phyloP scores from a whole-genome alignment of 2,329 filamentous ascomycete species.

The Trichoderma sp. region DNA sequence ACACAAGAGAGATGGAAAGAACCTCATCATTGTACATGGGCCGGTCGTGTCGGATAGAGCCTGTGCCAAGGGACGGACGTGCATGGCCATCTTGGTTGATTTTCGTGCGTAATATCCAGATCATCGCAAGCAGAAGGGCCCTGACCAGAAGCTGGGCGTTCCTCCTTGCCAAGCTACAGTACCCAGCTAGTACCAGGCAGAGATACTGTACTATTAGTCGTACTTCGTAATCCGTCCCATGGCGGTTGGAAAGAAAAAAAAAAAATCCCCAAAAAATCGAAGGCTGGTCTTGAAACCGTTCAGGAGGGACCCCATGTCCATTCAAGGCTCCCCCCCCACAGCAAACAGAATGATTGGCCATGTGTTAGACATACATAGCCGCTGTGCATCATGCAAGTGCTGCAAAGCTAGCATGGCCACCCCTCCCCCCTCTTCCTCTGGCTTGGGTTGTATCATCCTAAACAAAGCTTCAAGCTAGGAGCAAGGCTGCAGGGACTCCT shows the following conservation, averaged over 20 bases:
- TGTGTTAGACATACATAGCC: slow-evolving; percentile 40
- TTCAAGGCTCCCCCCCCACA: slow-evolving; percentile 23
- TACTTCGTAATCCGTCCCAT: background rate
- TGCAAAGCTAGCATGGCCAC: slow-evolving; percentile 29
- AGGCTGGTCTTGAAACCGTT: slow-evolving; percentile 31
- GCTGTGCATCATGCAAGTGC: slow-evolving; percentile 43
- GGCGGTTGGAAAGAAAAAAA: background rate
- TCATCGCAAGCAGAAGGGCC: background rate
- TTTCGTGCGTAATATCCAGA: background rate
- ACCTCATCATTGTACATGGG: background rate
- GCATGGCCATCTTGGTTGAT: background rate
- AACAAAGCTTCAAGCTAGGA: slow-evolving; percentile 18
- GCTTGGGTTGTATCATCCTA: slow-evolving; percentile 13
- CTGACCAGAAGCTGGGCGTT: background rate
- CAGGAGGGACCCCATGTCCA: slow-evolving; percentile 28
- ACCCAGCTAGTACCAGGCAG: background rate
- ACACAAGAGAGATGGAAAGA: slow-evolving; percentile 26
- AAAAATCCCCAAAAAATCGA: background rate
- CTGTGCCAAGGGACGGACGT: background rate
- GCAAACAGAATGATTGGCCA: slow-evolving; percentile 31
- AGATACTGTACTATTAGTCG: background rate
- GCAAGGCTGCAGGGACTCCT: slow-evolving; percentile 21
- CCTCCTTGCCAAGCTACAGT: background rate
- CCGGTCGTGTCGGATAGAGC: slow-evolving; percentile 6
- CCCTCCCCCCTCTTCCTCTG: slow-evolving; percentile 20